Evolutionary conservation across 306 rosid genomes (phyloP).

Genomic region (Leucaena leucocephala): DNA sequence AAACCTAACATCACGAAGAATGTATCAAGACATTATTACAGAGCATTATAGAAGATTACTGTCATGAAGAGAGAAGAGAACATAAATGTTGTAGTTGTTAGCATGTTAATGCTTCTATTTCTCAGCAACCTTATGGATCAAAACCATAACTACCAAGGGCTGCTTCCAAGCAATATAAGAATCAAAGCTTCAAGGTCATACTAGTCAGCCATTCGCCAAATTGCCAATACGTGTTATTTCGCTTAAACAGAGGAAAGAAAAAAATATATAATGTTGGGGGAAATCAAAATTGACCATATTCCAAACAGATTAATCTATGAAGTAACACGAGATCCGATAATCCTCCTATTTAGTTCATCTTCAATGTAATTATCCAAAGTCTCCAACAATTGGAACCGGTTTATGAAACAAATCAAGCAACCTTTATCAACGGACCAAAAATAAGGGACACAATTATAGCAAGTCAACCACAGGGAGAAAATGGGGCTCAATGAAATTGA

Average conservation of each 20-base stretch:
- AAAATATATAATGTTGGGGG: neutral
- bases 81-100: neutral
- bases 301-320: neutral
- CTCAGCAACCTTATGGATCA: neutral
- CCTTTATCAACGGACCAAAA: neutral
- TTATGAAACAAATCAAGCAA: neutral
- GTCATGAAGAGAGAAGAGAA: neutral
- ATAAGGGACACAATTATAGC: neutral
- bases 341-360: neutral
- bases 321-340: neutral
- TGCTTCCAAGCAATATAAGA: neutral
- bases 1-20: conserved; percentile 1
- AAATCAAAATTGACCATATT: neutral
- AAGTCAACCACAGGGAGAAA: no score
- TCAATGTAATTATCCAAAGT: neutral
- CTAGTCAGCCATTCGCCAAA: neutral
- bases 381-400: conserved; percentile 8
- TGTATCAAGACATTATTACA: neutral
- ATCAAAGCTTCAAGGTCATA: neutral
- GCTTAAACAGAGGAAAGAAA: conserved; percentile 4
- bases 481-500: neutral
- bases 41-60: conserved; percentile 12
- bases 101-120: neutral
- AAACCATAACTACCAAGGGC: neutral
- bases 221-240: neutral